These are phyloP conservation scores for Talaromyces funiculosus DNA, from an alignment of 2,329 filamentous ascomycete species.

Conservation along the genomic window DNA sequence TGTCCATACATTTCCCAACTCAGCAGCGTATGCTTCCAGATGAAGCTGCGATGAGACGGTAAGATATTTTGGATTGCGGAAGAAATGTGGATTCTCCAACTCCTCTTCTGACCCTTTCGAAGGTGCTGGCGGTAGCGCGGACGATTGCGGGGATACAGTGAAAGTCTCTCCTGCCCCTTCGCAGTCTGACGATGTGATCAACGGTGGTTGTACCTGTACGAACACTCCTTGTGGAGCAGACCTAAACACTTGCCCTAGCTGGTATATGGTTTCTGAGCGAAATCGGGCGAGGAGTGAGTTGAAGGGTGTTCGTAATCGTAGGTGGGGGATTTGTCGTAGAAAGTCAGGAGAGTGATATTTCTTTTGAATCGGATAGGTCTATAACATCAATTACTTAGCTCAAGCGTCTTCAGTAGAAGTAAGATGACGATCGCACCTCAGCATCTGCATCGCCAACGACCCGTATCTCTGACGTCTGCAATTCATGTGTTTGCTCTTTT, in stretches of 20 bases:
- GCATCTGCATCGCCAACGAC: conserved; percentile 74
- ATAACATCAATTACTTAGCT: conserved; percentile 14
- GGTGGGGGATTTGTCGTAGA: conserved; percentile 79
- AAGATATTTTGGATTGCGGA: conserved; percentile 81
- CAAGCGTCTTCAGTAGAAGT: conserved; percentile 10
- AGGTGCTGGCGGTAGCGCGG: conserved; percentile 18
- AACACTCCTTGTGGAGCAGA: conserved; percentile 53
- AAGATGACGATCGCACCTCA: conserved; percentile 54
- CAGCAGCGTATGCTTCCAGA: conserved; percentile 83
- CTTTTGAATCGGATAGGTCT: conserved; percentile 92
- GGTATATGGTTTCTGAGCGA: conserved; percentile 71
- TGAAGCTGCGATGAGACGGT: conserved; percentile 95
- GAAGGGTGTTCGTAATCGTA: conserved; percentile 73
- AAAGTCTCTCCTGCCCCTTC: conserved; percentile 96
- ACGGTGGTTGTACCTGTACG: conserved; percentile 74
- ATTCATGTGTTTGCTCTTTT: conserved; percentile 68
- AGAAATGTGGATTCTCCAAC: conserved; percentile 62
- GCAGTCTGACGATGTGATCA: conserved; percentile 95
- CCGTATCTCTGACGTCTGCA: conserved; percentile 65
- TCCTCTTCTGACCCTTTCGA: conserved; percentile 30
- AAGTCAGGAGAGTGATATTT: conserved; percentile 91
- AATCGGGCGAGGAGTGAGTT: conserved; percentile 76
- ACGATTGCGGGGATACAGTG: conserved; percentile 51
- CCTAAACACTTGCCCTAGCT: conserved; percentile 70
- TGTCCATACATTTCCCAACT: conserved; percentile 87